Evolutionary conservation across 2,329 filamentous ascomycete species (phyloP).

Genomic region (Lasiodiplodia gonubiensis): DNA sequence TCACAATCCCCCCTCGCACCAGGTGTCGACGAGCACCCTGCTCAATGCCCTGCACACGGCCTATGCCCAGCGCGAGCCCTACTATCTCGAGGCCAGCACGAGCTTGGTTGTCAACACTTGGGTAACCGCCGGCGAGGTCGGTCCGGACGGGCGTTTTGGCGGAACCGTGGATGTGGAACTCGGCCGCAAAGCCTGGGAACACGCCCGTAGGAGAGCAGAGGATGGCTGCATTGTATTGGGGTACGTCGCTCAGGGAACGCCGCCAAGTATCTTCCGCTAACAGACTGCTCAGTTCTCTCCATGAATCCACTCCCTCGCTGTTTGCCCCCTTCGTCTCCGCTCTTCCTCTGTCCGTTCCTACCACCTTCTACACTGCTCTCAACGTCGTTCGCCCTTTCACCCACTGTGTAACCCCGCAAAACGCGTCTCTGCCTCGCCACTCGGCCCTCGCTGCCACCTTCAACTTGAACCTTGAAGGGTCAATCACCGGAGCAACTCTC

Average conservation of each 20-base stretch:
- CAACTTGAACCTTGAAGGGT: conserved; percentile 80
- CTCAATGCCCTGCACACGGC: conserved; percentile 91
- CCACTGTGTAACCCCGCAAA: conserved; percentile 84
- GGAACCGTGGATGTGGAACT: conserved; percentile 82
- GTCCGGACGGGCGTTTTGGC: conserved; percentile 71
- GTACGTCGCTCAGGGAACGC: conserved; percentile 57
- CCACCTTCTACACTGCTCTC: conserved; percentile 76
- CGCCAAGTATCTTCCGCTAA: conserved; percentile 4
- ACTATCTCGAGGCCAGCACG: conserved; percentile 84
- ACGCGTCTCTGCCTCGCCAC: conserved; percentile 82
- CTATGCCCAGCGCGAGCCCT: conserved; percentile 82
- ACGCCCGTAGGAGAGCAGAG: conserved; percentile 90
- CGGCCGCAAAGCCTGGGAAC: conserved; percentile 88
- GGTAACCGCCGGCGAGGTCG: conserved; percentile 77
- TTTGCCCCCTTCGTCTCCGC: conserved; percentile 80
- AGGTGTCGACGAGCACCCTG: conserved; percentile 90
- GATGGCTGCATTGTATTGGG: conserved; percentile 91
- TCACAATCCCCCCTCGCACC: conserved; percentile 69
- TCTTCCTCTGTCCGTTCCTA: conserved; percentile 79
- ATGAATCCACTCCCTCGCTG: conserved; percentile 85
- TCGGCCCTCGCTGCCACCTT: conserved; percentile 81
- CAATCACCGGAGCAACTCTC: conserved; percentile 74
- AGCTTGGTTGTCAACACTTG: conserved; percentile 95
- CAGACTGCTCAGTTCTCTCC: conserved; percentile 70
- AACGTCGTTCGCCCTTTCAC: conserved; percentile 85